These are phyloP conservation scores for Funneliformis caledonium DNA, from an alignment of 371 early-diverging fungal genomes.

Conservation along the genomic window DNA sequence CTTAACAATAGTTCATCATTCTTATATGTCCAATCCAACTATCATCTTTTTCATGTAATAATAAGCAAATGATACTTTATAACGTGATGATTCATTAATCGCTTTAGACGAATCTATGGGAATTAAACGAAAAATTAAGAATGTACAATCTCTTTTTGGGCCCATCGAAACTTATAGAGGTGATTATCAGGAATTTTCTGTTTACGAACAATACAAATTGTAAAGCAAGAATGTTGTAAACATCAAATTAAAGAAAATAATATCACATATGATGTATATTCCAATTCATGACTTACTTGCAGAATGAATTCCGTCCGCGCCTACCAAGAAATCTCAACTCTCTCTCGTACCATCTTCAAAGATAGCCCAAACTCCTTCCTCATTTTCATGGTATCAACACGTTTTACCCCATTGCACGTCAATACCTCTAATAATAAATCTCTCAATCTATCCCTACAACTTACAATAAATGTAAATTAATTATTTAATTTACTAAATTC, in stretches of 20 bases:
- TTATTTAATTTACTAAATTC: background rate
- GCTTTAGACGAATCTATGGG: background rate
- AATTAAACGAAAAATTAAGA: too few species aligned
- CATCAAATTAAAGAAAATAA: too few species aligned
- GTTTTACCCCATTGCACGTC: conserved; percentile 1
- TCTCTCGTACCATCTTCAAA: conserved; percentile 22
- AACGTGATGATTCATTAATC: background rate
- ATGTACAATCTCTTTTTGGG: background rate
- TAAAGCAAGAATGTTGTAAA: too few species aligned
- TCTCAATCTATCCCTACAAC: conserved; percentile 14
- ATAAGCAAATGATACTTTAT: background rate
- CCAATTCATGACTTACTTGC: too few species aligned
- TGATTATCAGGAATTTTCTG: conserved; percentile 1
- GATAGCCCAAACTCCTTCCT: background rate
- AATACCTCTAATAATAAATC: conserved; percentile 8
- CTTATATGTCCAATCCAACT: background rate
- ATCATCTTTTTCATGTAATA: background rate
- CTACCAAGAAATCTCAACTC: background rate
- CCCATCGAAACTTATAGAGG: background rate
- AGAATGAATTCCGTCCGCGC: conserved; percentile 12
- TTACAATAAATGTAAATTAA: background rate
- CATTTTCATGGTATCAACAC: background rate
- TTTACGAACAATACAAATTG: too few species aligned
- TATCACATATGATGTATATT: too few species aligned
- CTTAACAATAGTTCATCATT: conserved; percentile 6